Evolutionary conservation across 371 early-diverging fungal species (phyloP), one percentile per base, ranked within the genome.

Genomic region (Coemansia sp.): DNA sequence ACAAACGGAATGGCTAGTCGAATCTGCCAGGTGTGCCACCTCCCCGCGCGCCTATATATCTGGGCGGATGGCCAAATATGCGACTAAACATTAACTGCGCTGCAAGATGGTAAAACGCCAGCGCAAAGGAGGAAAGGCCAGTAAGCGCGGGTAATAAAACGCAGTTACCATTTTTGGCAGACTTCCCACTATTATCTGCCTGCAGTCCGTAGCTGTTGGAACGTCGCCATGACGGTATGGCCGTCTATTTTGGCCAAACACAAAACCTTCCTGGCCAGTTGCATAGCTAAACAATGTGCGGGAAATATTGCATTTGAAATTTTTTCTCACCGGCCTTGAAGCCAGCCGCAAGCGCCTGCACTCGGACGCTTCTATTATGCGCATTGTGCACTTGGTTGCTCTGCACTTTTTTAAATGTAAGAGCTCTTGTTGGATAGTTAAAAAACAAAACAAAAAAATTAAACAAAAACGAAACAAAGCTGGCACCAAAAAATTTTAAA

Each of bases 21-120:
- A 20, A 20, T 20, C 20, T 20, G 20, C 20, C 20, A 20, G 20
- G 20, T 20, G 20, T 20, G 16, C 47, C n/a, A n/a, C 20, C 16
- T 8, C 16, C 9, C 47, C 9, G 20, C 47, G 16, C 16, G 13
- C n/a, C 13, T 51, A 51, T 51, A 51, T 51, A 51, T 14, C 9
- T 51, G 20, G 16, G 8, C 16, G 16, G 31, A 34, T 31, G 50
- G 26, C 30, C 26, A 50, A 51, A 34, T 31, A 34, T 5, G 14
- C 13, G 11, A 51, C 16, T 34, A 50, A 51, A 57, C 42, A 57
- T 57, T 57, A 57, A 57, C 57, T 57, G 57, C 57, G 32, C 57
- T 35, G n/a, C 57, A 45, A 30, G 45, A 45, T 57, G 57, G 57
- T 57, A 57, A 57, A 57, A 35, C 57, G 20, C 20, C 20, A 20